These are phyloP conservation scores for Ogataea nakhonphanomensis DNA, from an alignment of 805 yeast species.

Conservation along the genomic window DNA sequence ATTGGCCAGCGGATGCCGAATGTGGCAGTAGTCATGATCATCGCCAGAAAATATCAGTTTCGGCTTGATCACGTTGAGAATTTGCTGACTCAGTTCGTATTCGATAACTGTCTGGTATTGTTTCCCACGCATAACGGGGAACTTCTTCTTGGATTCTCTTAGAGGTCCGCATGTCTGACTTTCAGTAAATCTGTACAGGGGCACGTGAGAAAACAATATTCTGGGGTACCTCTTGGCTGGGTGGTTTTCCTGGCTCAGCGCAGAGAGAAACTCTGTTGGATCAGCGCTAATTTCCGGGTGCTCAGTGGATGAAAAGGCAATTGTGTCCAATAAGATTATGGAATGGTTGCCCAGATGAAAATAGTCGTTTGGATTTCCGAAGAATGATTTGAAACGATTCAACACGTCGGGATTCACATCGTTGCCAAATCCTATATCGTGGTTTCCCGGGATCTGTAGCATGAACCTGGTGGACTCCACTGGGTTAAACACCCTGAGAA, in stretches of 20 bases:
- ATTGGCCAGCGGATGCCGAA: conserved; percentile 44
- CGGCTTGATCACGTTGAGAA: conserved; percentile 61
- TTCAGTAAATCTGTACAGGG: conserved; percentile 64
- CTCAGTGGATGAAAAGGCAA: conserved; percentile 62
- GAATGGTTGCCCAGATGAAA: conserved; percentile 68
- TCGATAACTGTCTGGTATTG: conserved; percentile 89
- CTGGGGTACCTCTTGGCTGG: conserved; percentile 46
- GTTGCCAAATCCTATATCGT: conserved; percentile 91
- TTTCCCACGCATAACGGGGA: conserved; percentile 70
- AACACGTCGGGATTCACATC: conserved; percentile 54
- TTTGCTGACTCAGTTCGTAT: conserved; percentile 49
- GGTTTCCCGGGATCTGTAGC: conserved; percentile 75
- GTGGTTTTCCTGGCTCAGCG: conserved; percentile 26
- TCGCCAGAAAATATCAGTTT: conserved; percentile 82
- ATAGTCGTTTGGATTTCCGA: conserved; percentile 64
- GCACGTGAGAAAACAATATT: conserved; percentile 80
- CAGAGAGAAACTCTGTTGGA: conserved; percentile 51
- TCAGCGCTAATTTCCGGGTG: conserved; percentile 42
- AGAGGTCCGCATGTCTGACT: conserved; percentile 65
- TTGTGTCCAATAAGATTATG: conserved; percentile 71
- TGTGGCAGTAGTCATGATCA: conserved; percentile 93
- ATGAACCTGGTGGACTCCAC: conserved; percentile 43
- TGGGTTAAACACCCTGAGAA: conserved; percentile 51
- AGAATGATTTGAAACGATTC: conserved; percentile 61
- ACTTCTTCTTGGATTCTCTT: conserved; percentile 62